Conservation (phyloP, 257 asterid genomes). For the Phtheirospermum japonicum region DNA sequence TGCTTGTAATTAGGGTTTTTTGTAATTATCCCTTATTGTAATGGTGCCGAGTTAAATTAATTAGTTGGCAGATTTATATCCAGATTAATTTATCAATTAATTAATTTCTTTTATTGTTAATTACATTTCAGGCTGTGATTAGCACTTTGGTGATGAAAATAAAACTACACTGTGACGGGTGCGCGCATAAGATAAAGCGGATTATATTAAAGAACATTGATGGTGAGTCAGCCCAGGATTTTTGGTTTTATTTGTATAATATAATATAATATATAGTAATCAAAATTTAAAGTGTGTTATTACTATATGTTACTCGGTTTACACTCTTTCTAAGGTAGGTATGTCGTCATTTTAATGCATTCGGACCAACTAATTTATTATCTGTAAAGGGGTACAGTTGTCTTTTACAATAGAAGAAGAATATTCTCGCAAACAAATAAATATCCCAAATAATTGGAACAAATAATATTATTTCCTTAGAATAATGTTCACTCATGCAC, state of each 20-base stretch:
- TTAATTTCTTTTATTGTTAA: neutral
- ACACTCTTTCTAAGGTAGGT: no score
- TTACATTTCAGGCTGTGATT: conserved; percentile 41
- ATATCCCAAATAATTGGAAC: no score
- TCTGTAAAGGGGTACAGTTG: neutral
- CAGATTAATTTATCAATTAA: neutral
- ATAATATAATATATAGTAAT: no score
- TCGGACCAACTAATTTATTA: neutral
- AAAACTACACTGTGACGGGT: conserved; percentile 83
- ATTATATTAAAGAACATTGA: conserved; percentile 51
- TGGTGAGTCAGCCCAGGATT: conserved; percentile 39
- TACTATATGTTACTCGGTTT: no score
- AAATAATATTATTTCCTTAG: no score
- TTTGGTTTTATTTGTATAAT: neutral
- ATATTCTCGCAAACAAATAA: neutral
- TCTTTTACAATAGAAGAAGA: neutral
- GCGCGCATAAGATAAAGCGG: conserved; percentile 74
- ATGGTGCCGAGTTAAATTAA: no score
- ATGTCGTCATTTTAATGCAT: neutral
- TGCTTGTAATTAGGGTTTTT: no score
- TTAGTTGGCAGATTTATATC: neutral
- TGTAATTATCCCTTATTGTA: neutral
- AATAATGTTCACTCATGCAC: neutral
- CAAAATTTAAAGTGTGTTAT: no score
- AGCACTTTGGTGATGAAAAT: conserved; percentile 67